Base-by-base conservation (phyloP, 768 basidiomycete species). In the Tylopilus rubrobrunneus region DNA sequence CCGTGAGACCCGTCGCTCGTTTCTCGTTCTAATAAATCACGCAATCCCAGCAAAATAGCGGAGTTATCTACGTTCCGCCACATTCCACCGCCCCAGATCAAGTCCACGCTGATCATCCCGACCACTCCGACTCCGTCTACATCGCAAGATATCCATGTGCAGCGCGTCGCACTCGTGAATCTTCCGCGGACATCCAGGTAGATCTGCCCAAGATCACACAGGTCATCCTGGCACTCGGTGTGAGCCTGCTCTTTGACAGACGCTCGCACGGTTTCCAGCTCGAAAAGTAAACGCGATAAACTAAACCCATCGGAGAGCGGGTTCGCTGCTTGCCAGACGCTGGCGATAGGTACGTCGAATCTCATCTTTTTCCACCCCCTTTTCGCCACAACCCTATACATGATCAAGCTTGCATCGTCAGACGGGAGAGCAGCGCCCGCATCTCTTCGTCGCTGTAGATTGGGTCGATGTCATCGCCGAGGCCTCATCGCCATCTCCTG, bases 131-230 rank as follows among this genome's bases (percentile, higher is more conserved):
- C 63, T 63, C 65, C 65, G 65, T 47, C 61, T 48, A 60, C 52
- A 58, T 66, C 65, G 65, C 66, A 61, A 65, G 64, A 65, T 60
- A 67, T 60, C 66, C 65, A 66, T 66, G 66, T 58, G 65, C 44
- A 55, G 37, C 58, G 53, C 49, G 60, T 67, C 63, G 51, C 57
- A 52, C 39, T 34, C 54, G 65, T 68, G 65, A 66, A 68, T 66
- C 66, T 66, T 60, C 65, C 65, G 65, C 65, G 65, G 65, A 66
- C 66, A 44, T 66, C 63, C 58, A 58, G 53, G 55, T 49, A 66
- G 66, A 67, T 62, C 56, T 63, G 1, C 39, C 45, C 55, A 7
- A 59, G 66, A 67, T 65, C 52, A 60, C 49, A 6, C 34, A 45
- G 40, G 56, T 62, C 57, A 49, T 62, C 57, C 65, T 62, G 31